Base-by-base conservation (phyloP, 2,329 filamentous ascomycete species). In the Nothophoma quercina region DNA sequence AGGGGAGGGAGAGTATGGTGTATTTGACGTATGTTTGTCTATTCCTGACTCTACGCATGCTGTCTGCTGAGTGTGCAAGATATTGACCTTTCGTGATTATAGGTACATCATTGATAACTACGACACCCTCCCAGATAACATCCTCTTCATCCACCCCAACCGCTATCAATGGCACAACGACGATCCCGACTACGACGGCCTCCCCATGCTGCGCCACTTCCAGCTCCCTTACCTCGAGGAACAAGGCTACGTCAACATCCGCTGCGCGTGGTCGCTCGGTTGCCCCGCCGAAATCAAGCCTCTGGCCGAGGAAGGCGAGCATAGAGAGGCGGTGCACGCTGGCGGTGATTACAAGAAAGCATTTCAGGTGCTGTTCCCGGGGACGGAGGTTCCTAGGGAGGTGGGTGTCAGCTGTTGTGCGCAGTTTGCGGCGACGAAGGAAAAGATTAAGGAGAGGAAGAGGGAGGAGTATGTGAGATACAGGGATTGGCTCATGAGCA, bases 391-490 rank as follows among this genome's bases (percentile, higher is more conserved):
- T 0, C 82, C 82, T 0, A 61, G 75, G 10, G 64, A 67, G 15
- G 77, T 85, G 4, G 81, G 78, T 1, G 78, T 79, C 2, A 78
- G 77, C 21, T 85, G 82, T 60, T 84, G 82, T 55, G 81, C 82
- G 4, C 82, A 84, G 55, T 84, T 84, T 59, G 81, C 78, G 0
- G 80, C 80, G 1, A 80, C 79, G 0, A 74, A 70, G 32, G 75
- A 78, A 40, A 79, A 78, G 60, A 75, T 84, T 10, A 67, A 64
- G 13, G 69, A 78, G 57, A 73, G 78, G 21, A 76, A 77, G 3
- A 76, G 69, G 60, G 73, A 69, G 7, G 81, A 83, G 21, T 84
- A 84, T 53, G 71, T 77, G 50, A 68, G 73, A 7, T 81, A 77
- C 55, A 73, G 79, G 13, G 67, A 76, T 3, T 84, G 82, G 82